Conservation (phyloP, 192 early-diverging fungal species). For the Umbelopsis sp. region DNA sequence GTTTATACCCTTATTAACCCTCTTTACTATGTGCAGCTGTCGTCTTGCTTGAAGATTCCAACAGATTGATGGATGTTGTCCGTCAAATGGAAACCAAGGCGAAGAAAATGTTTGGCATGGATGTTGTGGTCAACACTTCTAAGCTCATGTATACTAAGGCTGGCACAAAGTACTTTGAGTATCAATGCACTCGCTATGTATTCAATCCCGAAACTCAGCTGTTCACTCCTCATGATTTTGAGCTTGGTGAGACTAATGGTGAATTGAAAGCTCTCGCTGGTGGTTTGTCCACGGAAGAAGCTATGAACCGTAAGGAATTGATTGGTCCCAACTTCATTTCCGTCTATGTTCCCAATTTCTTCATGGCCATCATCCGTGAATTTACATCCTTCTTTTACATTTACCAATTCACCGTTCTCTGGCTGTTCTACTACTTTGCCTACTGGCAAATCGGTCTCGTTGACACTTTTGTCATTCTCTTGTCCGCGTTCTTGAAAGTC, state of each 20-base stretch:
- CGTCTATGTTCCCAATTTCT: conserved; percentile 62
- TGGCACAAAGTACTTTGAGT: conserved; percentile 65
- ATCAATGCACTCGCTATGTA: conserved; percentile 77
- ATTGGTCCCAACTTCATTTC: conserved; percentile 72
- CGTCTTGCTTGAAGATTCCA: conserved; percentile 43
- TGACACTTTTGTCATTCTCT: conserved; percentile 52
- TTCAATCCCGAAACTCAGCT: conserved; percentile 52
- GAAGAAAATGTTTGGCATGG: conserved; percentile 38
- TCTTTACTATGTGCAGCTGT: conserved; percentile 15
- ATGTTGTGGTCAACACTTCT: conserved; percentile 46
- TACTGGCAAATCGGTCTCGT: conserved; percentile 62
- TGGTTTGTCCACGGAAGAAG: conserved; percentile 59
- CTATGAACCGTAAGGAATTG: conserved; percentile 55
- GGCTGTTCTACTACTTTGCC: conserved; percentile 56
- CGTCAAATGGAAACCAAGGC: conserved; percentile 18
- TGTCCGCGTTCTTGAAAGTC: conserved; percentile 56
- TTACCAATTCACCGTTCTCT: conserved; percentile 56
- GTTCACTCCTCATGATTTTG: conserved; percentile 62
- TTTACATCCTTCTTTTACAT: conserved; percentile 59
- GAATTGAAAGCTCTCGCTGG: conserved; percentile 35
- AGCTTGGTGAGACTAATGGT: conserved; percentile 56
- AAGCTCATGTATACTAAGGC: conserved; percentile 47
- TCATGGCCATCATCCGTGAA: conserved; percentile 59
- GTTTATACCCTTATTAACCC: no score
- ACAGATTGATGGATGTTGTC: conserved; percentile 31